These are phyloP conservation scores for Trypanosoma melophagium DNA, from an alignment of 208 protist genomes.

Conservation along the genomic window DNA sequence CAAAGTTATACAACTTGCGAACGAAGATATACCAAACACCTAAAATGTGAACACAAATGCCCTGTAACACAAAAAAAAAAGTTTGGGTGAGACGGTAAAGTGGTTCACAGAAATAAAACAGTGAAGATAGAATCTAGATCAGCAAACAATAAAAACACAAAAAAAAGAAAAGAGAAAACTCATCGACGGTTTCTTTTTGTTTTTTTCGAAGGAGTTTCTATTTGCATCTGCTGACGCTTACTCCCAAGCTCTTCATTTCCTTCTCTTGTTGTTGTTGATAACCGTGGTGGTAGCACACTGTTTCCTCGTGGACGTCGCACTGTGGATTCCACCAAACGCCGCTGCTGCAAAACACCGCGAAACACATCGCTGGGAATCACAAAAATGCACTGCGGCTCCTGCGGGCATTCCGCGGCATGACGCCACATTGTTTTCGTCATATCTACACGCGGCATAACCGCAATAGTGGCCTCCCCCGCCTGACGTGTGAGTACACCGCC, in stretches of 20 bases:
- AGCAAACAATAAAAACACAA: too few relatives aligned
- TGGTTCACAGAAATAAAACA: too few relatives aligned
- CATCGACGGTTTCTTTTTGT: too few relatives aligned
- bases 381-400: conserved; percentile 31
- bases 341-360: conserved; percentile 63
- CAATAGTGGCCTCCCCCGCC: conserved; percentile 32
- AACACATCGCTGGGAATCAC: conserved; percentile 69
- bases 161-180: too few relatives aligned
- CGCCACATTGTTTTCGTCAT: conserved; percentile 30
- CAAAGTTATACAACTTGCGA: too few relatives aligned
- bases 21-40: too few relatives aligned
- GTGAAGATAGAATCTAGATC: too few relatives aligned
- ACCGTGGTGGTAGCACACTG: not conserved
- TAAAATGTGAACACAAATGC: too few relatives aligned
- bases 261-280: too few relatives aligned
- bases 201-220: too few relatives aligned
- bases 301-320: conserved; percentile 17
- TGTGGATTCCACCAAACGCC: conserved; percentile 27
- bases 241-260: not conserved
- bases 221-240: not conserved
- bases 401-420: not conserved
- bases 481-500: conserved; percentile 43
- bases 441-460: conserved; percentile 42
- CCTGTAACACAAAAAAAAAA: too few relatives aligned
- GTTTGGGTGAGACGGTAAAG: too few relatives aligned